Percentiles rank a stretch among this genome's conserved stretches.
These are phyloP conservation scores for Leishmania arabica DNA, from an alignment of 208 protist genomes.

Conservation along the genomic window DNA sequence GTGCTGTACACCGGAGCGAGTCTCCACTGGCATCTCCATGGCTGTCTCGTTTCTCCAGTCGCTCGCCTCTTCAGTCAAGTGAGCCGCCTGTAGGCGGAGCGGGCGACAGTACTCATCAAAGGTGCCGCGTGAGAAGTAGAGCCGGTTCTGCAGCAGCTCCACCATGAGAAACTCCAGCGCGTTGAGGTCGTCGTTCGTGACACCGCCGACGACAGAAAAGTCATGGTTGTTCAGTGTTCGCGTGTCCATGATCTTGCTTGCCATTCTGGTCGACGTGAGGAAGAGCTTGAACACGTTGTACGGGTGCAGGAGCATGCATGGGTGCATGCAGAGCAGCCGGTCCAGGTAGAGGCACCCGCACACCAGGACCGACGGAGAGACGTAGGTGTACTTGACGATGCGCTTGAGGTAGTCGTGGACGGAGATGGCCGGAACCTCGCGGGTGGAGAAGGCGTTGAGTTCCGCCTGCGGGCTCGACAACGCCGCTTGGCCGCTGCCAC, in stretches of 20 bases:
- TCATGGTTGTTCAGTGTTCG: constrained; percentile 78
- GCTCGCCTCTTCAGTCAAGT: constrained; percentile 22
- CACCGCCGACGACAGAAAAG: constrained; percentile 64
- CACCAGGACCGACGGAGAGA: constrained; percentile 65
- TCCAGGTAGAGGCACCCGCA: constrained; percentile 74
- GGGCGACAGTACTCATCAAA: constrained; percentile 58
- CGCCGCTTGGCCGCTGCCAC: not conserved
- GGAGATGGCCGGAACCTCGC: constrained; percentile 38
- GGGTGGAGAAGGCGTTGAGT: constrained; percentile 45
- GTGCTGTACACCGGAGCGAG: not conserved
- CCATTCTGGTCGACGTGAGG: constrained; percentile 49
- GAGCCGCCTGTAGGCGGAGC: constrained; percentile 26
- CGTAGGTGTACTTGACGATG: constrained; percentile 71
- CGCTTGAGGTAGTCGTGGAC: constrained; percentile 65
- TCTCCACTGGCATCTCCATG: constrained; percentile 4
- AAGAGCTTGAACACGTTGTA: constrained; percentile 74
- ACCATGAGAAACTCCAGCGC: constrained; percentile 65
- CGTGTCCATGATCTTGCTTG: constrained; percentile 79
- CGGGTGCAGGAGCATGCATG: constrained; percentile 41
- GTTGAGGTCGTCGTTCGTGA: constrained; percentile 71
- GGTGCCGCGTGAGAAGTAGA: constrained; percentile 60
- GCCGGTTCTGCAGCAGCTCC: constrained; percentile 48
- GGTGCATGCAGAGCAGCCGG: constrained; percentile 42
- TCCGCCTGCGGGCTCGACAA: constrained; percentile 12
- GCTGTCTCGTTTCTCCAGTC: constrained; percentile 5